phyloP scores from a whole-genome alignment of 306 rosid species.

The Dryas octopetala region DNA sequence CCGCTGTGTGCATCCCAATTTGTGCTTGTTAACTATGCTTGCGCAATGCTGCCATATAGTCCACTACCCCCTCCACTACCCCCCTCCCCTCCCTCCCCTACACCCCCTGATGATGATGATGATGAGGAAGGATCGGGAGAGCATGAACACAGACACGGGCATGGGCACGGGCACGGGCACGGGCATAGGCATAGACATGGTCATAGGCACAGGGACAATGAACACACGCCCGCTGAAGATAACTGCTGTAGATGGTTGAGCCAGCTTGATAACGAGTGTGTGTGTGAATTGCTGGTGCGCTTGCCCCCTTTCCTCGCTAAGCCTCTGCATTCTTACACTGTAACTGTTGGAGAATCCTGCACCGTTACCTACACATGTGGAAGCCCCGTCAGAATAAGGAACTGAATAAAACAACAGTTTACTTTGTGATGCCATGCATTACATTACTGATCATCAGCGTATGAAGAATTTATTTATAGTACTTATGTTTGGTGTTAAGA shows the following conservation, averaged over 20 bases:
- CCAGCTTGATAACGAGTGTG: conserved; percentile 61
- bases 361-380: conserved; percentile 53
- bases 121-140: not conserved
- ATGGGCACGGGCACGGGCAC: conserved; percentile 10
- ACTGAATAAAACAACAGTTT: not conserved
- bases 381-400: conserved; percentile 38
- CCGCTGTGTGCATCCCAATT: conserved; percentile 70
- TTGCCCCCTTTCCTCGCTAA: conserved; percentile 67
- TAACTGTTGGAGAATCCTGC: conserved; percentile 54
- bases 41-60: conserved; percentile 48
- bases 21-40: conserved; percentile 70
- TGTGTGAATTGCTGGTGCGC: conserved; percentile 57
- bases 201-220: not conserved
- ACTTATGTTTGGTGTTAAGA: not conserved
- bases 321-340: conserved; percentile 55
- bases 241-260: conserved; percentile 75
- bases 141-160: not conserved
- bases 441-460: not conserved
- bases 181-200: conserved; percentile 26
- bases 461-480: not conserved
- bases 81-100: conserved; percentile 28
- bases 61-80: conserved; percentile 31
- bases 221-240: conserved; percentile 33
- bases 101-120: conserved; percentile 3
- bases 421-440: not conserved